These are phyloP conservation scores for Aureobasidium subglaciale DNA, from an alignment of 2,329 filamentous ascomycete species.

Conservation along the genomic window DNA sequence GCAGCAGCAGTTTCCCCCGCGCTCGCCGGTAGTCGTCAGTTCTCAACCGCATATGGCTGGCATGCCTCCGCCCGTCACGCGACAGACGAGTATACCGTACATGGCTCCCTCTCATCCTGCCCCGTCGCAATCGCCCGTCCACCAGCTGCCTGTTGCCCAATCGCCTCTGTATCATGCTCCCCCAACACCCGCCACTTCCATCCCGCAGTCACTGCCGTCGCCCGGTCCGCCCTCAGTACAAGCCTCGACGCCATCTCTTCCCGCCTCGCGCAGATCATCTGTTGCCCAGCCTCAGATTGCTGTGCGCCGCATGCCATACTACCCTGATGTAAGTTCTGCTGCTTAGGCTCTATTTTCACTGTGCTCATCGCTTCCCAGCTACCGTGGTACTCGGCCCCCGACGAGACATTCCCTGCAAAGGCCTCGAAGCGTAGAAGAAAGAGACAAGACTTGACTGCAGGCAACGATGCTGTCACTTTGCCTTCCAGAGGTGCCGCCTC, in stretches of 20 bases:
- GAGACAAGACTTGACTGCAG: slow-evolving; percentile 26
- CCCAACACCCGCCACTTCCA: slow-evolving; percentile 24
- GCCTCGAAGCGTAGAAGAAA: slow-evolving; percentile 41
- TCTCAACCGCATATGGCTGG: slow-evolving; percentile 37
- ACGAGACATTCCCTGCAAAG: slow-evolving; percentile 46
- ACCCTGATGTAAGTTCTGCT: slow-evolving; percentile 38
- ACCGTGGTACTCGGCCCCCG: slow-evolving; percentile 54
- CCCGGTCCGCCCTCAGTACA: slow-evolving; percentile 26
- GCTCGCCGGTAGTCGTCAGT: slow-evolving; percentile 40
- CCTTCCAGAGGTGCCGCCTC: slow-evolving; percentile 38
- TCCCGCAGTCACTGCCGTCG: slow-evolving; percentile 29
- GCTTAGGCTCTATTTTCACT: neutral
- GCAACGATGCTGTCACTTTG: slow-evolving; percentile 41
- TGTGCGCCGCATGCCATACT: slow-evolving; percentile 37
- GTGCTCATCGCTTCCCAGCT: slow-evolving; percentile 33
- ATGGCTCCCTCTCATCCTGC: slow-evolving; percentile 18
- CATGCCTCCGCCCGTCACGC: slow-evolving; percentile 39
- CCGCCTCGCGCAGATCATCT: slow-evolving; percentile 22
- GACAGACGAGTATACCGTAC: slow-evolving; percentile 23
- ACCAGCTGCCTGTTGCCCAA: slow-evolving; percentile 8
- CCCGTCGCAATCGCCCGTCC: slow-evolving; percentile 14
- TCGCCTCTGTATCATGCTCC: slow-evolving; percentile 14
- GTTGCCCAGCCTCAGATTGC: slow-evolving; percentile 19
- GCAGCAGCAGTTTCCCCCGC: slow-evolving; percentile 30
- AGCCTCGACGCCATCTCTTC: slow-evolving; percentile 27